Conservation (phyloP, 169 alveolate genomes). For the Amoebophrya sp. region DNA sequence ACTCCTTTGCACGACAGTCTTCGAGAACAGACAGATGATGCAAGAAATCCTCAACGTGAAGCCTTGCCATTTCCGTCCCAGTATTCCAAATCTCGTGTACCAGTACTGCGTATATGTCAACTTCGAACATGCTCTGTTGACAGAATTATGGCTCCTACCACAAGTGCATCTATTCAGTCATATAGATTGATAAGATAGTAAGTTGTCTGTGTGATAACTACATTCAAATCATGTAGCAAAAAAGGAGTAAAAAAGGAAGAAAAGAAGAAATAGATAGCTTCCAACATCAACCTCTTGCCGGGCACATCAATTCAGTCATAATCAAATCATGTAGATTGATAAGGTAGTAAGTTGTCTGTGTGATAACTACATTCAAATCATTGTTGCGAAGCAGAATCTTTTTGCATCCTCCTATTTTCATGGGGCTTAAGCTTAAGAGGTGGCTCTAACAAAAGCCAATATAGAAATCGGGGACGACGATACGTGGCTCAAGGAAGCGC, state of each 20-base stretch:
- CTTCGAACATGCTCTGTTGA: too few species aligned
- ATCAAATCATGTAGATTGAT: too few species aligned
- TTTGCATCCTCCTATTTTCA: too few species aligned
- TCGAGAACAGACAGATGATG: neutral
- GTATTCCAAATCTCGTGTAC: neutral
- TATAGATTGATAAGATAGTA: neutral
- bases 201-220: too few species aligned
- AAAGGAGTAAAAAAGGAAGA: neutral
- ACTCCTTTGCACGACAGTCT: neutral
- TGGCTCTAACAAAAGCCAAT: too few species aligned
- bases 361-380: too few species aligned
- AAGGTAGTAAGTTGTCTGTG: too few species aligned
- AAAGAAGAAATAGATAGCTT: neutral
- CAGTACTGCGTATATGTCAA: neutral
- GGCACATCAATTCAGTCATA: neutral
- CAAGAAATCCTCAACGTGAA: neutral
- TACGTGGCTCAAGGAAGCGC: too few species aligned
- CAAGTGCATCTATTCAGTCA: neutral
- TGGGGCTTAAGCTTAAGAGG: too few species aligned
- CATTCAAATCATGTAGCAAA: neutral
- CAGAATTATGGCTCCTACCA: neutral
- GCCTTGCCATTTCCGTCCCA: neutral
- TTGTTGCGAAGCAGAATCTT: too few species aligned
- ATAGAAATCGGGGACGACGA: too few species aligned
- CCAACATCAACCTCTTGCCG: too few species aligned